Conservation (phyloP, 176 grass and related monocot genomes). For the Eleusine indica region DNA sequence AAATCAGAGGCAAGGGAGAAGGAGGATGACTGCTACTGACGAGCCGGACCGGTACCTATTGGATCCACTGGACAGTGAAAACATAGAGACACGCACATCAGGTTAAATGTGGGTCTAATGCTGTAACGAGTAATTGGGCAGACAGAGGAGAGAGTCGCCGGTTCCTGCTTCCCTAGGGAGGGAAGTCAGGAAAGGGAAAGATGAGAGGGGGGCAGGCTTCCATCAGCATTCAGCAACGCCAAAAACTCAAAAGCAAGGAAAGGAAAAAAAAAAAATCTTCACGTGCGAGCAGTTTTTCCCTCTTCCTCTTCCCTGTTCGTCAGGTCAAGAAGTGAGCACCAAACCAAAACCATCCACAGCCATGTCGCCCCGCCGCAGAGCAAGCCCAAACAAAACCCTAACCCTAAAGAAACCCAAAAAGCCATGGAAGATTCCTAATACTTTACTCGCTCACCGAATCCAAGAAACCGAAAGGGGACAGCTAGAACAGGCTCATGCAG, state of each 20-base stretch:
- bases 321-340: conserved; percentile 23
- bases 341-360: conserved; percentile 39
- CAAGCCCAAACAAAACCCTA: conserved; percentile 68
- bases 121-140: conserved; percentile 39
- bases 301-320: not conserved
- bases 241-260: not conserved
- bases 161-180: conserved; percentile 46
- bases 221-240: conserved; percentile 28
- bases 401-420: conserved; percentile 48
- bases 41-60: conserved; percentile 20
- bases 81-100: conserved; percentile 21
- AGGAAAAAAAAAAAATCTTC: conserved; percentile 38
- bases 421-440: conserved; percentile 31
- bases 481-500: conserved; percentile 38
- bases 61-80: conserved; percentile 34
- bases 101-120: conserved; percentile 8
- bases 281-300: conserved; percentile 63
- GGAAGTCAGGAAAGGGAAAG: conserved; percentile 39
- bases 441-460: conserved; percentile 39
- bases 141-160: conserved; percentile 16
- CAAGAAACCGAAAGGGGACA: conserved; percentile 36
- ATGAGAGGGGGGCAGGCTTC: conserved; percentile 7
- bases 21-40: conserved; percentile 28
- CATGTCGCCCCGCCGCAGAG: conserved; percentile 20
- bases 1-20: not conserved